Base-by-base conservation (phyloP, 2,329 filamentous ascomycete genomes). In the Aspergillus alliaceus region DNA sequence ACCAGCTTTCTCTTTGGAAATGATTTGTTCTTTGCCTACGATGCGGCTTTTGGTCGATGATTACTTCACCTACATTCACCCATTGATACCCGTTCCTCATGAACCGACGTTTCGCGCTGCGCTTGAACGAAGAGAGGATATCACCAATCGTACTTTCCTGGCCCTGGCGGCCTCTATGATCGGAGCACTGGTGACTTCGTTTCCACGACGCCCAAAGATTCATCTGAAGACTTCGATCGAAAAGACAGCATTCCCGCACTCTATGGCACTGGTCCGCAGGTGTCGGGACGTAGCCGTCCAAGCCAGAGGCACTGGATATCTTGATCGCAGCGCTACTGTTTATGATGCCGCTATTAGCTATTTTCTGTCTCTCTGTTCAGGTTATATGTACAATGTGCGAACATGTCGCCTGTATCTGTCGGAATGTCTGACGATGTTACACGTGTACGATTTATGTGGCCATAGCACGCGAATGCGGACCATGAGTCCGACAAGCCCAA, bases 1-100 rank as follows among this genome's bases (percentile, higher is more conserved):
- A 18, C 67, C 68, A 20, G 74, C 77, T 40, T 71, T 83, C 9
- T 84, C 83, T 3, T 82, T 72, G 52, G 78, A 80, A 61, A 72
- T 76, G 3, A 80, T 80, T 47, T 79, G 77, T 58, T 71, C 77
- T 4, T 51, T 78, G 20, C 61, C 69, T 14, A 76, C 75, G 0
- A 62, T 79, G 40, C 69, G 72, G 51, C 63, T 76, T 6, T 64
- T 80, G 4, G 58, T 80, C 12, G 77, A 80, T 59, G 78, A 80
- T 63, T 80, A 74, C 54, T 80, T 80, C 54, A 77, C 73, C 7
- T 79, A 78, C 58, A 80, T 80, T 35, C 78, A 80, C 59, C 78
- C 78, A 14, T 61, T 80, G 50, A 71, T 79, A 14, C 77, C 78
- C 5, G 55, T 80, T 25, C 77, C 78, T 5, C 78, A 80, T 63